A percentile compares a stretch with the other conserved stretches of the same genome.
Conservation (phyloP, 164 flowering plant genomes). For the Umbellularia californica region DNA sequence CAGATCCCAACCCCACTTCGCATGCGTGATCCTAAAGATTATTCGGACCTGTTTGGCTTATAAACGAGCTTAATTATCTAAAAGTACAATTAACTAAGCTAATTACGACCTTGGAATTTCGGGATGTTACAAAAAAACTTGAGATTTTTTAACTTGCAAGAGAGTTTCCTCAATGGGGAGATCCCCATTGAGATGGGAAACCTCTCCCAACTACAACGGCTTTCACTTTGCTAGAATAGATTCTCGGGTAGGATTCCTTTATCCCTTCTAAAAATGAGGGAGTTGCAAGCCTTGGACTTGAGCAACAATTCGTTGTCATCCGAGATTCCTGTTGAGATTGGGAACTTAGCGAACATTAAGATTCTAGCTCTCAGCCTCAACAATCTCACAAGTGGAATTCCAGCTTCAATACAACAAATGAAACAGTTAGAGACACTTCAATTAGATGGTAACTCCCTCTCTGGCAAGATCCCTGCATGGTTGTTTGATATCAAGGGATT, state of each 20-base stretch:
- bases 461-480: slow-evolving; percentile 43
- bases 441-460: slow-evolving; percentile 31
- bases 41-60: too few species aligned
- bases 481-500: slow-evolving; percentile 28
- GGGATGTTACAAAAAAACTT: too few species aligned
- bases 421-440: slow-evolving; percentile 24
- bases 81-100: too few species aligned
- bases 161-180: slow-evolving; percentile 29
- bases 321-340: slow-evolving; percentile 36
- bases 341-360: slow-evolving; percentile 29
- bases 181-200: slow-evolving; percentile 45
- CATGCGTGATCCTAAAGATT: too few species aligned
- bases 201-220: slow-evolving; percentile 20
- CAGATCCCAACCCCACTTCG: too few species aligned
- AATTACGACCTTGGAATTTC: too few species aligned
- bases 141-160: slow-evolving; percentile 27
- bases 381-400: slow-evolving; percentile 35
- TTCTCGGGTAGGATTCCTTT: slow-evolving; percentile 39
- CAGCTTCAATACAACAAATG: slow-evolving; percentile 27
- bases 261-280: slow-evolving; percentile 22
- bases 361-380: slow-evolving; percentile 34
- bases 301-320: slow-evolving; percentile 30
- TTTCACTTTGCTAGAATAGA: slow-evolving; percentile 27
- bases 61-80: too few species aligned
- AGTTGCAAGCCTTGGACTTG: slow-evolving; percentile 28